These are phyloP conservation scores for Penicillium digitatum DNA, from an alignment of 2,329 filamentous ascomycete genomes.

Conservation along the genomic window DNA sequence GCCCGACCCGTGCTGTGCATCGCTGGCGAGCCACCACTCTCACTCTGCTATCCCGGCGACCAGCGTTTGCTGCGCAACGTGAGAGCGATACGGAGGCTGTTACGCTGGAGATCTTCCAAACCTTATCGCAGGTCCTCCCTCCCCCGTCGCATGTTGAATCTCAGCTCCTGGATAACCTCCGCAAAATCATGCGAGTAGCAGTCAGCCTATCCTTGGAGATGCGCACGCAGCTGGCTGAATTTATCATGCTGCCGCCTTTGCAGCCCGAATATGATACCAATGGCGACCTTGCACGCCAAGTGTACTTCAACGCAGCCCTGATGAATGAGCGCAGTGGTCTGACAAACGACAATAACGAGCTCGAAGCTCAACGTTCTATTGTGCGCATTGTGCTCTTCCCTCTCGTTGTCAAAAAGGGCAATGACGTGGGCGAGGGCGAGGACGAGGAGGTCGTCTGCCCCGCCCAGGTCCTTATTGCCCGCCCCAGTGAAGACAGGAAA, in stretches of 20 bases:
- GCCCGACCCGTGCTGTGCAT: constrained; percentile 81
- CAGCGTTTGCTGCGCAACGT: constrained; percentile 76
- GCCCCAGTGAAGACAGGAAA: constrained; percentile 44
- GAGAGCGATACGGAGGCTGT: constrained; percentile 91
- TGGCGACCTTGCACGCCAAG: constrained; percentile 81
- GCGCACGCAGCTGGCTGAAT: constrained; percentile 94
- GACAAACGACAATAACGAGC: constrained; percentile 67
- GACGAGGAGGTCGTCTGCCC: constrained; percentile 95
- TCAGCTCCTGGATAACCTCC: constrained; percentile 78
- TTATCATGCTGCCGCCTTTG: constrained; percentile 95
- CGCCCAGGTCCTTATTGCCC: constrained; percentile 82
- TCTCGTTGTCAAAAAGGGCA: constrained; percentile 90
- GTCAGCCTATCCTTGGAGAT: constrained; percentile 93
- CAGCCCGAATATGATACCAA: constrained; percentile 93
- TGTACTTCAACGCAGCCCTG: constrained; percentile 84
- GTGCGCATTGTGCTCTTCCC: constrained; percentile 94
- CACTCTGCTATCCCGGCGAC: constrained; percentile 76
- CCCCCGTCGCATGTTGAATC: constrained; percentile 76
- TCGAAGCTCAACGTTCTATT: constrained; percentile 70
- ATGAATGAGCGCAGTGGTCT: constrained; percentile 90
- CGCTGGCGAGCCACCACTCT: constrained; percentile 96
- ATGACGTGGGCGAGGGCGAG: constrained; percentile 79
- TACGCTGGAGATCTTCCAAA: constrained; percentile 84
- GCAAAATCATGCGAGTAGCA: constrained; percentile 81
- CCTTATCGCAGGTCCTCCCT: constrained; percentile 76